Evolutionary conservation across 768 basidiomycete genomes (phyloP).

Genomic region (Agaricus subrufescens): DNA sequence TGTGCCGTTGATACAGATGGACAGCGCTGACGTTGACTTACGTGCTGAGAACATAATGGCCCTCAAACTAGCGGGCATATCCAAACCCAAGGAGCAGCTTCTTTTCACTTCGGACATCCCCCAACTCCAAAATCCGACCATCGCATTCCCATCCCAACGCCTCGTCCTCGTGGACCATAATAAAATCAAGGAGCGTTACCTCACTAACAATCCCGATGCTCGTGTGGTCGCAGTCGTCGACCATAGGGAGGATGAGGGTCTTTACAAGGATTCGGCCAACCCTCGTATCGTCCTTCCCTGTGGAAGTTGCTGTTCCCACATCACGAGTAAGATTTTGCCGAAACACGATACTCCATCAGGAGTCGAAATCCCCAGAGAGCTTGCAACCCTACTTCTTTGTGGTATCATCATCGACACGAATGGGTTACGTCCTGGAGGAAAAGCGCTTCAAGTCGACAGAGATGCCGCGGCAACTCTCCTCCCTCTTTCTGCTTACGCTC

Average conservation of each 20-base stretch:
- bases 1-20: conserved; percentile 71
- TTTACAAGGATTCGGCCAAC: conserved; percentile 53
- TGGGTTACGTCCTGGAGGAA: conserved; percentile 74
- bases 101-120: conserved; percentile 69
- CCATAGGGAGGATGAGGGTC: conserved; percentile 85
- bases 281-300: conserved; percentile 64
- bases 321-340: conserved; percentile 21
- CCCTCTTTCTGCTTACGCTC: conserved; percentile 44
- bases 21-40: conserved; percentile 62
- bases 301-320: conserved; percentile 77
- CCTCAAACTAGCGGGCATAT: conserved; percentile 53
- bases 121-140: conserved; percentile 16
- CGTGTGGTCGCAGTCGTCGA: conserved; percentile 80
- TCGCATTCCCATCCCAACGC: conserved; percentile 43
- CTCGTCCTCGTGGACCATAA: conserved; percentile 95
- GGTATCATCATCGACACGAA: conserved; percentile 86
- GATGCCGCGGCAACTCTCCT: conserved; percentile 62
- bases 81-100: conserved; percentile 46
- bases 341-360: conserved; percentile 20
- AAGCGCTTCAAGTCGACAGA: conserved; percentile 63
- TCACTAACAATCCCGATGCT: conserved; percentile 30
- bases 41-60: conserved; percentile 88
- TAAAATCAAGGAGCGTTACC: conserved; percentile 44
- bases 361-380: conserved; percentile 42
- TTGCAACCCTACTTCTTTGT: conserved; percentile 75